Evolutionary conservation across 2,329 filamentous ascomycete species (phyloP).

Genomic region (Sclerotinia borealis): DNA sequence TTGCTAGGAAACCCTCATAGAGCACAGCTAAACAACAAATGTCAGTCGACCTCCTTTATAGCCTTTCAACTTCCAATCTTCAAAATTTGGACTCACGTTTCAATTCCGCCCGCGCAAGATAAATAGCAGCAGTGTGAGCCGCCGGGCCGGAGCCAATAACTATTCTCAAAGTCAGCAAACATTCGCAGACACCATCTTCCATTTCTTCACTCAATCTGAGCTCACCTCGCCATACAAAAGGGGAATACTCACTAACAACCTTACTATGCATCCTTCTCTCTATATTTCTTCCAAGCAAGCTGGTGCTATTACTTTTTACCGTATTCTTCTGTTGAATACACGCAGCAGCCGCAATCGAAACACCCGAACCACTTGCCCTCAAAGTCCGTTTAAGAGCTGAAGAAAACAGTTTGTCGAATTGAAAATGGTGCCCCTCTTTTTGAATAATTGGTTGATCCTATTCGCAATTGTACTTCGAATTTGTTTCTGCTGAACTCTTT

Average conservation of each 20-base stretch:
- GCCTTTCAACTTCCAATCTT: background rate
- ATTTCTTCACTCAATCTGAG: background rate
- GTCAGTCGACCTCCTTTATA: slow-evolving; percentile 28
- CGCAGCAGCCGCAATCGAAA: slow-evolving; percentile 66
- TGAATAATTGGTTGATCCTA: too few species aligned
- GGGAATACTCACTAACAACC: slow-evolving; percentile 66
- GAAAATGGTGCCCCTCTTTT: background rate
- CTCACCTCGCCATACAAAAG: background rate
- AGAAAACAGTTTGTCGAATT: slow-evolving; percentile 84
- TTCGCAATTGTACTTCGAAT: too few species aligned
- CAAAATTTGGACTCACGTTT: slow-evolving; percentile 48
- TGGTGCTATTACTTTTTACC: slow-evolving; percentile 24
- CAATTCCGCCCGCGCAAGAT: slow-evolving; percentile 88
- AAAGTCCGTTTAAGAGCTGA: slow-evolving; percentile 71
- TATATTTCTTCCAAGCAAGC: slow-evolving; percentile 26
- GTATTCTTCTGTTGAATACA: slow-evolving; percentile 54
- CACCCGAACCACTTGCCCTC: slow-evolving; percentile 65
- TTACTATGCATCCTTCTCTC: slow-evolving; percentile 78
- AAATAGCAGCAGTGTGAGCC: slow-evolving; percentile 95
- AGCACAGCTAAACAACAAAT: slow-evolving; percentile 56
- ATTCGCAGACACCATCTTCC: background rate
- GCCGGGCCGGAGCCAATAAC: slow-evolving; percentile 92
- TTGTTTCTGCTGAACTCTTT: background rate
- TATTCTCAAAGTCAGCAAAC: slow-evolving; percentile 30
- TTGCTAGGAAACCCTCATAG: slow-evolving; percentile 97